Evolutionary conservation across 805 yeast species (phyloP), one percentile per base, ranked within the genome.

Genomic region (Metschnikowia gruessii): DNA sequence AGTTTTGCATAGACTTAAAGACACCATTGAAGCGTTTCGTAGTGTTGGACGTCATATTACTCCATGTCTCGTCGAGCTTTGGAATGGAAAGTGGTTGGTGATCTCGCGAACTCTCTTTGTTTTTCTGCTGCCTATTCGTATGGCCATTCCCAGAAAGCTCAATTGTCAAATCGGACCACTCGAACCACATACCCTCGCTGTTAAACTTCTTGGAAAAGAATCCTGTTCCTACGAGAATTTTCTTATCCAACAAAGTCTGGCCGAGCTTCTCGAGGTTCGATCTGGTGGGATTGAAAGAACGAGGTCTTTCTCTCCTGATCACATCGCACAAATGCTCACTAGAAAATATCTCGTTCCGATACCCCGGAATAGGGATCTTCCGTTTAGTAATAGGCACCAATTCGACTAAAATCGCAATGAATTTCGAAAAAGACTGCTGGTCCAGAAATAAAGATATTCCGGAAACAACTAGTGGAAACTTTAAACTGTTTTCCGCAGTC

Each of bases 101-200:
- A 18, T 37, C 42, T 37, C 31, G 21, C 33, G 16, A 30, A 8
- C 15, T 29, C 6, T 13, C 33, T 13, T 12, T 19, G 3, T 4
- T 2, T n/a, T 36, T 36, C 22, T 6, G 5, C 8, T 4, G 21
- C 16, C 15, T 18, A 13, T 36, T 17, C 29, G 15, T 17, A 11
- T 19, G 1, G 12, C 35, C 24, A 11, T 29, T 38, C n/a, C 22
- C 47, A 4, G 36, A 16, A 4, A 43, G 48, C 18, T 44, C 56
- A 3, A 55, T 19, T 6, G 74, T 68, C 38, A 60, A 46, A 19
- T 66, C 71, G 1, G 72, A 56, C 76, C 76, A 72, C 51, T 72
- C 76, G 39, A 69, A 69, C 75, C 75, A 70, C 70, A 69, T 63
- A 3, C 67, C 68, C 45, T 70, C 74, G 45, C 71, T 66, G 43